These are phyloP conservation scores for Ascochyta viciae-villosae DNA, from an alignment of 2,329 filamentous ascomycete genomes.

Conservation along the genomic window DNA sequence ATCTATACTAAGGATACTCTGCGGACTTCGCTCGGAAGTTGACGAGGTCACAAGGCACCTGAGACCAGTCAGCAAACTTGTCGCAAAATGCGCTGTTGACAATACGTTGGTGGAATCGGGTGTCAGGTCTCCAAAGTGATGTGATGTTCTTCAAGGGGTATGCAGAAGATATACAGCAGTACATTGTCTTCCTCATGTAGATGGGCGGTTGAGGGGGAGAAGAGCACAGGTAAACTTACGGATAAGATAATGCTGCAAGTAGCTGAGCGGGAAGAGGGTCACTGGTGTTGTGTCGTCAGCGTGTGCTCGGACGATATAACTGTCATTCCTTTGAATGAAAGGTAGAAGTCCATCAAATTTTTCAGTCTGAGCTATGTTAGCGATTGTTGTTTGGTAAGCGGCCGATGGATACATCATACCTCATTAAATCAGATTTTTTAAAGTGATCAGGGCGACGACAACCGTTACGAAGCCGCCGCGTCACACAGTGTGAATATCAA, in stretches of 20 bases:
- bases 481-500: slow-evolving; percentile 76
- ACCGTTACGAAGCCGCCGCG: slow-evolving; percentile 58
- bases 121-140: slow-evolving; percentile 73
- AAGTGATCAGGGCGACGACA: slow-evolving; percentile 63
- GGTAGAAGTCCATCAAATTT: slow-evolving; percentile 44
- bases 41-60: not conserved
- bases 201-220: slow-evolving; percentile 9
- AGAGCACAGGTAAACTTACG: slow-evolving; percentile 22
- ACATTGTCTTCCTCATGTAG: slow-evolving; percentile 65
- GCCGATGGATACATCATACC: slow-evolving; percentile 48
- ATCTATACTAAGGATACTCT: not conserved
- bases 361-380: slow-evolving; percentile 46
- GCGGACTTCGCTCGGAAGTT: not conserved
- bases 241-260: not conserved
- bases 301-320: slow-evolving; percentile 18
- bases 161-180: slow-evolving; percentile 73
- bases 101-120: not conserved
- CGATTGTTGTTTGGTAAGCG: not conserved
- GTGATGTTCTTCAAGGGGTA: slow-evolving; percentile 63
- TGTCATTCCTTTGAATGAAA: slow-evolving; percentile 17
- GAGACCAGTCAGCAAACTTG: slow-evolving; percentile 7
- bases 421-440: slow-evolving; percentile 78
- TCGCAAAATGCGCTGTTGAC: not conserved
- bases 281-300: slow-evolving; percentile 33
- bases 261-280: not conserved